Evolutionary conservation across 2,329 filamentous ascomycete species (phyloP).

Genomic region (Ascochyta clinopodiicola): DNA sequence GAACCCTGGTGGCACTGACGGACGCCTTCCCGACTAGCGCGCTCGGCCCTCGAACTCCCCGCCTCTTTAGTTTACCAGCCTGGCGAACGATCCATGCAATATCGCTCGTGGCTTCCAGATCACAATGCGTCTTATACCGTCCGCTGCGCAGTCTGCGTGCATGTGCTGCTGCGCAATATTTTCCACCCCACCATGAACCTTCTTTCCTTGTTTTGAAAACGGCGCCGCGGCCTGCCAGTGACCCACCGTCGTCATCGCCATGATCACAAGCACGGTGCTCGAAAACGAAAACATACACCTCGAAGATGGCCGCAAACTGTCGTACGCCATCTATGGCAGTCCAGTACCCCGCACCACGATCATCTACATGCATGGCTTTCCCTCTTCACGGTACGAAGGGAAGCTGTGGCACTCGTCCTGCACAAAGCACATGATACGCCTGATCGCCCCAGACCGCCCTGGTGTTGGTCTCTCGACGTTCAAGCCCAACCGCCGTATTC

Average conservation of each 20-base stretch:
- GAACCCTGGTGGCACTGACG: slow-evolving; percentile 2
- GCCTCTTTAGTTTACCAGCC: slow-evolving; percentile 14
- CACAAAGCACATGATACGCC: slow-evolving; percentile 44
- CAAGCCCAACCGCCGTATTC: slow-evolving; percentile 46
- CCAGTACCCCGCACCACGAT: slow-evolving; percentile 49
- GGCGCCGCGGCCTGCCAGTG: slow-evolving; percentile 2
- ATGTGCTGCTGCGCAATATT: not conserved
- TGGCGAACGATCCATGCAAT: slow-evolving; percentile 10
- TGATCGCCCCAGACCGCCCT: slow-evolving; percentile 54
- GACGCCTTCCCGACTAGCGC: slow-evolving; percentile 11
- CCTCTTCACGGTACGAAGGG: slow-evolving; percentile 53
- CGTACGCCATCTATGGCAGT: slow-evolving; percentile 55
- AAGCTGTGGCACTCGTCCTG: slow-evolving; percentile 44
- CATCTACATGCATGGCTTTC: slow-evolving; percentile 54
- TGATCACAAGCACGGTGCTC: slow-evolving; percentile 22
- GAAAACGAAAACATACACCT: slow-evolving; percentile 38
- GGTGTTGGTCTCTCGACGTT: slow-evolving; percentile 53
- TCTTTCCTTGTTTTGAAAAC: slow-evolving; percentile 5
- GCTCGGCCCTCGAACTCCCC: slow-evolving; percentile 5
- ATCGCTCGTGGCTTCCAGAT: slow-evolving; percentile 8
- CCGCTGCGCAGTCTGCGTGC: not conserved
- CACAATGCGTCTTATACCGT: slow-evolving; percentile 10
- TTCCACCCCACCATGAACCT: slow-evolving; percentile 5
- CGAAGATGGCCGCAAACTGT: slow-evolving; percentile 49
- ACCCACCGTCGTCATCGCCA: slow-evolving; percentile 2